These are phyloP conservation scores for Cladophialophora psammophila DNA, from an alignment of 2,329 filamentous ascomycete genomes.

Conservation along the genomic window DNA sequence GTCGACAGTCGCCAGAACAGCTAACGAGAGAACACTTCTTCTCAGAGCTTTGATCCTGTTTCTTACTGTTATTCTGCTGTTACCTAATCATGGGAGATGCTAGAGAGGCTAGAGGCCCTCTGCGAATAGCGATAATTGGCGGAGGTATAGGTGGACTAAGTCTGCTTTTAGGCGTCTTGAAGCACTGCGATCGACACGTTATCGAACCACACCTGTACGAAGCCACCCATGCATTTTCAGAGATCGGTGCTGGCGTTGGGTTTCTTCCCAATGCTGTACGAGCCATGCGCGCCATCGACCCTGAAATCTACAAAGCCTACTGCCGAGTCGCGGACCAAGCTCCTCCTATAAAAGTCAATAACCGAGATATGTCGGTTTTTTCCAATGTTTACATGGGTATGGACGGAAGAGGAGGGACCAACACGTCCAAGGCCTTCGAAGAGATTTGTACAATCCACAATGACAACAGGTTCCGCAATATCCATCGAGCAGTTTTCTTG, in stretches of 20 bases:
- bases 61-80: background rate
- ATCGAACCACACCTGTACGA: conserved; percentile 21
- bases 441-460: conserved; percentile 13
- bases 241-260: conserved; percentile 20
- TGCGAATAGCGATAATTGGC: conserved; percentile 19
- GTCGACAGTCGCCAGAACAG: background rate
- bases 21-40: background rate
- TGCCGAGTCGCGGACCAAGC: conserved; percentile 12
- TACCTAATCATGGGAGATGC: conserved; percentile 9
- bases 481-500: conserved; percentile 19
- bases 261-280: conserved; percentile 23
- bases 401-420: conserved; percentile 19
- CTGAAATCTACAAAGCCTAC: conserved; percentile 16
- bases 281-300: conserved; percentile 14
- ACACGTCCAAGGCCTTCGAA: conserved; percentile 11
- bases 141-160: conserved; percentile 22
- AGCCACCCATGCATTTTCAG: conserved; percentile 17
- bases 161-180: conserved; percentile 21
- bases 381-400: conserved; percentile 14
- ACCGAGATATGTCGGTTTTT: conserved; percentile 10
- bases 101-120: background rate
- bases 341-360: background rate
- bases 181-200: conserved; percentile 13
- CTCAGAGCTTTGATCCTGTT: background rate
- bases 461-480: conserved; percentile 12